A percentile compares a stretch with the other conserved stretches of the same genome.
These are phyloP conservation scores for Pseudogymnoascus sp. DNA, from an alignment of 2,329 filamentous ascomycete genomes.

Conservation along the genomic window DNA sequence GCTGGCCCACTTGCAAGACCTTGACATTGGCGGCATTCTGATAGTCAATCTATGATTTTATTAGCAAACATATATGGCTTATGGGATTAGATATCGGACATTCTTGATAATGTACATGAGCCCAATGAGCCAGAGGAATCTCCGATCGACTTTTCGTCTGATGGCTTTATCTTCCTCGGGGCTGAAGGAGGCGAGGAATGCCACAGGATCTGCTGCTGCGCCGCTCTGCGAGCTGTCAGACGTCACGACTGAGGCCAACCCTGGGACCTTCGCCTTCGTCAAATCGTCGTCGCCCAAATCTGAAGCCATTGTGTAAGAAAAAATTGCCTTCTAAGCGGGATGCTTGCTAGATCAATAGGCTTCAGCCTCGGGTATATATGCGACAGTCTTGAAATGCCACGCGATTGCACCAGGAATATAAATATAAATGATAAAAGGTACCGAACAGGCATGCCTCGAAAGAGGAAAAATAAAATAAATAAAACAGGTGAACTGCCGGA, in stretches of 20 bases:
- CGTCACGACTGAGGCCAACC: neutral
- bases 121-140: slow-evolving; percentile 32
- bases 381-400: neutral
- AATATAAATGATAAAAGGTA: neutral
- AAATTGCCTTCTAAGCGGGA: neutral
- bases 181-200: slow-evolving; percentile 33
- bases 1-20: slow-evolving; percentile 34
- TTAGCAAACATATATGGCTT: neutral
- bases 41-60: slow-evolving; percentile 28
- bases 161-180: slow-evolving; percentile 32
- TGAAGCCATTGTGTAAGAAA: neutral
- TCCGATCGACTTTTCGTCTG: slow-evolving; percentile 33
- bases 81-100: slow-evolving; percentile 18
- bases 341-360: neutral
- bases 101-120: slow-evolving; percentile 37
- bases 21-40: slow-evolving; percentile 35
- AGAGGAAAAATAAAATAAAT: neutral
- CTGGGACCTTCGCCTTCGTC: slow-evolving; percentile 3
- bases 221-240: slow-evolving; percentile 14
- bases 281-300: slow-evolving; percentile 10
- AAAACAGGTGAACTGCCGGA: neutral
- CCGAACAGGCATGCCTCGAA: neutral
- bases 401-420: neutral
- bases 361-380: neutral
- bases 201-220: slow-evolving; percentile 12